Conservation (phyloP, 306 rosid species). For the Carpinus fangiana region DNA sequence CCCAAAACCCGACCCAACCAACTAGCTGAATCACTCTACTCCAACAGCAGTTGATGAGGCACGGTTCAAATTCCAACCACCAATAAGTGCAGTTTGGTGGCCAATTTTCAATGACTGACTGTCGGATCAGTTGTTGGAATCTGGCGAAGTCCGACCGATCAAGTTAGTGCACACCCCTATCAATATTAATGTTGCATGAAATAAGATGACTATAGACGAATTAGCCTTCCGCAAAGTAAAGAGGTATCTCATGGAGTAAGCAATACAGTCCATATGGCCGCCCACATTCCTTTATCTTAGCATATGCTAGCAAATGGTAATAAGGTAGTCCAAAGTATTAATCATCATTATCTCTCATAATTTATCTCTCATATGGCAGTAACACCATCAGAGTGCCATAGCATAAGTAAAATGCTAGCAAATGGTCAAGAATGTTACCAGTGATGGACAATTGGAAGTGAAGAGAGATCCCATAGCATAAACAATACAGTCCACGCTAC, state of each 20-base stretch:
- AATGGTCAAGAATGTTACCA: constrained; percentile 55
- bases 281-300: neutral
- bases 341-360: neutral
- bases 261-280: neutral
- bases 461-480: constrained; percentile 98
- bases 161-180: no score
- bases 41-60: no score
- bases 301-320: neutral
- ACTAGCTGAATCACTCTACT: no score
- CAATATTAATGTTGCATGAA: neutral
- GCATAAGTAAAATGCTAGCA: neutral
- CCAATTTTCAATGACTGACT: no score
- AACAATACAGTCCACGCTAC: constrained; percentile 72
- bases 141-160: no score
- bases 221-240: neutral
- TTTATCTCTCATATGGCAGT: neutral
- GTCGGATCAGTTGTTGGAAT: no score
- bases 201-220: neutral
- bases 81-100: no score
- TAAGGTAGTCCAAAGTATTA: neutral
- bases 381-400: neutral
- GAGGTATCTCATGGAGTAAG: neutral
- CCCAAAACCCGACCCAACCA: no score
- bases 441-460: constrained; percentile 88
- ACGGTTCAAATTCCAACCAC: no score